A percentile compares a stretch with the other conserved stretches of the same genome.
These are phyloP conservation scores for Fraxinus floribunda DNA, from an alignment of 305 asterid genomes.

Conservation along the genomic window DNA sequence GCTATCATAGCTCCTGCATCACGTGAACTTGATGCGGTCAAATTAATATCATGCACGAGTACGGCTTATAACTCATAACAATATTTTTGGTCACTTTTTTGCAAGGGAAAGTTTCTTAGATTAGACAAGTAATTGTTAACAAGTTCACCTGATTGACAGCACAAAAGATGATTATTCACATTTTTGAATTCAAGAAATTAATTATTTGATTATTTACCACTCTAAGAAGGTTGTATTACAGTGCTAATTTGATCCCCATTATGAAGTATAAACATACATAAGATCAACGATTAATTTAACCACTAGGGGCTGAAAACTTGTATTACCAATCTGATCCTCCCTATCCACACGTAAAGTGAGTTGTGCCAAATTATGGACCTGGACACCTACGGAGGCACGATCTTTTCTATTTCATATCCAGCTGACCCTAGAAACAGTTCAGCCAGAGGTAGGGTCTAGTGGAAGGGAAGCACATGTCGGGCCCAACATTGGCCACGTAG, in stretches of 20 bases:
- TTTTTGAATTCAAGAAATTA: not conserved
- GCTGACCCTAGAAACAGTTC: not conserved
- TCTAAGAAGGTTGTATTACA: not conserved
- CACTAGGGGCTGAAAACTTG: not conserved
- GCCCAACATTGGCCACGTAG: not conserved
- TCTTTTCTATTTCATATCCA: not conserved
- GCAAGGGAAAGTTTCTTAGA: not conserved
- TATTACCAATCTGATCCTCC: not conserved
- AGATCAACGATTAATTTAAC: not conserved
- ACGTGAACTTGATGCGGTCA: not conserved
- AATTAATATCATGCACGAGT: not conserved
- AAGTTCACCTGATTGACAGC: not conserved
- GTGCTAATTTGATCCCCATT: not conserved
- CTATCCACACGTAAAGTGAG: not conserved
- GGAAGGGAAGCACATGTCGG: not conserved
- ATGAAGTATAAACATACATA: not conserved
- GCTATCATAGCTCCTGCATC: conserved; percentile 92
- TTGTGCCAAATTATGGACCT: not conserved
- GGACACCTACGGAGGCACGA: not conserved
- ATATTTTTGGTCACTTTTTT: not conserved
- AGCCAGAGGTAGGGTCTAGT: not conserved
- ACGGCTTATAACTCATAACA: not conserved
- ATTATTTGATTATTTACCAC: not conserved
- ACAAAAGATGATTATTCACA: not conserved
- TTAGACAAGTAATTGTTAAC: not conserved